Conservation (phyloP, 768 basidiomycete species). For the Hirschioporus abietinus region DNA sequence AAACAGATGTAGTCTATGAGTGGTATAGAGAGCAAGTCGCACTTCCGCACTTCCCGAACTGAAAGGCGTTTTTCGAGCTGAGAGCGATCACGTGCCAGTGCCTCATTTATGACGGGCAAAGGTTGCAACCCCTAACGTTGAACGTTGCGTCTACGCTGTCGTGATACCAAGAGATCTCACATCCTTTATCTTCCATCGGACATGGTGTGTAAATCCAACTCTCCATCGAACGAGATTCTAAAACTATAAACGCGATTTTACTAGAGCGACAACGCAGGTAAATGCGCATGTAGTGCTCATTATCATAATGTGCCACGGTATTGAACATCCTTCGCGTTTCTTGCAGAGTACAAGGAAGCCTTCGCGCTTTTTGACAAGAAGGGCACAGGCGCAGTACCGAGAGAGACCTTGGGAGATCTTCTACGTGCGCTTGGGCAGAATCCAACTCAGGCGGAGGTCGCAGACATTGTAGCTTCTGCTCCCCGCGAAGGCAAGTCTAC, state of each 20-base stretch:
- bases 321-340: conserved; percentile 3
- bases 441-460: conserved; percentile 98
- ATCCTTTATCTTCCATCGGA: neutral
- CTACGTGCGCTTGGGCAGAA: conserved; percentile 95
- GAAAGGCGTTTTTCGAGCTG: neutral
- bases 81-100: neutral
- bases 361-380: conserved; percentile 98
- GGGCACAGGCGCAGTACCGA: conserved; percentile 85
- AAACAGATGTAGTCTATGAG: neutral
- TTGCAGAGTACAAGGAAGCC: conserved; percentile 91
- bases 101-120: neutral
- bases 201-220: neutral
- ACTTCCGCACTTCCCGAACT: too few species aligned
- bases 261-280: conserved; percentile 52
- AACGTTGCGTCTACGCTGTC: neutral
- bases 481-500: conserved; percentile 65
- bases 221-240: conserved; percentile 1
- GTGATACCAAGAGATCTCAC: neutral
- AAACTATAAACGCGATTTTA: conserved; percentile 2
- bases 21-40: neutral
- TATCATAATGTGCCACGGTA: neutral
- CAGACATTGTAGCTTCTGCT: conserved; percentile 65
- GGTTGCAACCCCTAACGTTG: neutral
- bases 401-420: conserved; percentile 87
- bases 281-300: conserved; percentile 8